Percentiles rank a stretch among this genome's conserved stretches.
phyloP scores from a whole-genome alignment of 352 stramenopile species.

The Phytophthora pseudosyringae region DNA sequence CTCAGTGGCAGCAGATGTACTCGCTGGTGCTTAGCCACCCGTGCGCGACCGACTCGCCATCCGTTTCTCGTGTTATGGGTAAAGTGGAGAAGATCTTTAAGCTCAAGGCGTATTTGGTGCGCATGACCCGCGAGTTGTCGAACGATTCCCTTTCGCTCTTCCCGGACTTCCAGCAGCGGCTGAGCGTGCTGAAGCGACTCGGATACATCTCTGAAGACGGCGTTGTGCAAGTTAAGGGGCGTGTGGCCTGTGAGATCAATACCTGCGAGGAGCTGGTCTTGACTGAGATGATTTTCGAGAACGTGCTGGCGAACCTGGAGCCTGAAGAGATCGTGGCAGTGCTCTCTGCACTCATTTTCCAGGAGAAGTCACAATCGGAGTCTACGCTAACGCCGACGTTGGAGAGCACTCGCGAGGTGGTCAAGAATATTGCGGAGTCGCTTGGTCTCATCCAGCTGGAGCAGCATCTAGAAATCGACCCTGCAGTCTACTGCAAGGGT shows the following conservation, averaged over 20 bases:
- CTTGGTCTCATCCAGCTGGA: constrained; percentile 85
- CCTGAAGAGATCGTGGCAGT: constrained; percentile 97
- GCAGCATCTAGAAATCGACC: constrained; percentile 89
- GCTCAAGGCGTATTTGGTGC: constrained; percentile 67
- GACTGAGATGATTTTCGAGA: constrained; percentile 99
- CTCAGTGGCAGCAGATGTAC: constrained; percentile 65
- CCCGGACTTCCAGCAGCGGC: constrained; percentile 96
- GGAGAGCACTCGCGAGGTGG: constrained; percentile 82
- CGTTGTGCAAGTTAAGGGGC: constrained; percentile 95
- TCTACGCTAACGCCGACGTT: constrained; percentile 75
- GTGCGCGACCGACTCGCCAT: constrained; percentile 45
- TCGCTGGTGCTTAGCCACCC: constrained; percentile 56
- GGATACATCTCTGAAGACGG: constrained; percentile 93
- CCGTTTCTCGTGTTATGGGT: constrained; percentile 55
- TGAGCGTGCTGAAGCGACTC: constrained; percentile 92
- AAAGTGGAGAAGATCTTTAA: constrained; percentile 84
- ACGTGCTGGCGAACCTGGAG: constrained; percentile 96
- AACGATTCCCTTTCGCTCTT: constrained; percentile 95
- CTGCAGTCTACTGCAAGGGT: constrained; percentile 90
- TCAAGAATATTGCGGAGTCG: constrained; percentile 87
- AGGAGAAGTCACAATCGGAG: constrained; percentile 92
- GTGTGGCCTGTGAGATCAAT: constrained; percentile 98
- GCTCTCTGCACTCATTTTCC: constrained; percentile 97
- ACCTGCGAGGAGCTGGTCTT: constrained; percentile 98
- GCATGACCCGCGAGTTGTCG: constrained; percentile 68